phyloP scores from a whole-genome alignment of 2,329 filamentous ascomycete species.

The Acrodontium crateriforme region DNA sequence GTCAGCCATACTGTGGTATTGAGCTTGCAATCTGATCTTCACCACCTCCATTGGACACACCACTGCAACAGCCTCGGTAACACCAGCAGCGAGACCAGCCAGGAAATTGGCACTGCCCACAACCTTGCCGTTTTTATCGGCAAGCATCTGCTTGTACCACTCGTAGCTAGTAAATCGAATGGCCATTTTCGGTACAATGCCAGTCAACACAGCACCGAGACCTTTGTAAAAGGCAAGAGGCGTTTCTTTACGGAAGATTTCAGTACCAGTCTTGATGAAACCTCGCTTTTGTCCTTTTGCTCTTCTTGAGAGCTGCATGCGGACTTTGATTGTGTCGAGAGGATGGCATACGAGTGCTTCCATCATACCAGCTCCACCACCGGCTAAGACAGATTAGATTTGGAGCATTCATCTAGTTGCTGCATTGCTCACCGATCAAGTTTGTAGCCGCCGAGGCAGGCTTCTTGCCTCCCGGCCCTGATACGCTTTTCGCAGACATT shows the following conservation, averaged over 20 bases:
- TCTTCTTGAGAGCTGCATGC: conserved; percentile 92
- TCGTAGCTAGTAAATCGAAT: conserved; percentile 98
- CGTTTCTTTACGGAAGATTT: conserved; percentile 83
- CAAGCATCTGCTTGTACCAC: conserved; percentile 75
- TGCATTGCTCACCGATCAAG: conserved; percentile 58
- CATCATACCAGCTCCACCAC: conserved; percentile 98
- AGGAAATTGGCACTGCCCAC: conserved; percentile 60
- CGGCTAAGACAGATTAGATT: conserved; percentile 44
- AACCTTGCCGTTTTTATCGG: conserved; percentile 52
- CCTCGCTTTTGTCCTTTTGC: conserved; percentile 71
- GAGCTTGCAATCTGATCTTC: conserved; percentile 95
- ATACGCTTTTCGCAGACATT: conserved; percentile 49
- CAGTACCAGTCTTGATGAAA: conserved; percentile 71
- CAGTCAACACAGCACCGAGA: conserved; percentile 87
- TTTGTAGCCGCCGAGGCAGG: conserved; percentile 79
- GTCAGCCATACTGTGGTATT: conserved; percentile 96
- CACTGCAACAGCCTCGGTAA: conserved; percentile 91
- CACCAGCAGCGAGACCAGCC: conserved; percentile 78
- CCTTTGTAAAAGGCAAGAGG: conserved; percentile 93
- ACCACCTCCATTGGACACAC: conserved; percentile 99
- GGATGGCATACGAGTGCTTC: conserved; percentile 94
- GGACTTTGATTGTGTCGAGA: conserved; percentile 94
- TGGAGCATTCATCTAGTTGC: conserved; percentile 5
- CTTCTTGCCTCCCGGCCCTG: conserved; percentile 47
- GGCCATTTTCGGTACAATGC: conserved; percentile 98